A percentile compares a stretch with the other conserved stretches of the same genome.
These are phyloP conservation scores for Plasmodium vinckei DNA, from an alignment of 169 alveolate species.

Conservation along the genomic window DNA sequence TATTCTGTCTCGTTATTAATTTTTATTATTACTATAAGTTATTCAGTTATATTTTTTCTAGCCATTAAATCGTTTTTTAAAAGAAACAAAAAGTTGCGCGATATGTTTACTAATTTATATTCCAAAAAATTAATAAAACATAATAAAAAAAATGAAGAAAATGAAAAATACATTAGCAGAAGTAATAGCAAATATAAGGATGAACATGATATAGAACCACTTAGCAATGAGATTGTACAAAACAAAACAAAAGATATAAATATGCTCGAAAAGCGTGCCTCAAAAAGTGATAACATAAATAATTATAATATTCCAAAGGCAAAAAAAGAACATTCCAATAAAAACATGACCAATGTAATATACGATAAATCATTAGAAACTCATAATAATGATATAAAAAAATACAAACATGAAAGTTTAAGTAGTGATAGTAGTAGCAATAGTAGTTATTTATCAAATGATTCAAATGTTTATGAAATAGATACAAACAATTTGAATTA, in stretches of 20 bases:
- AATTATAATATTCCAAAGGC: no score
- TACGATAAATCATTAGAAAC: no score
- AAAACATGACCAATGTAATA: no score
- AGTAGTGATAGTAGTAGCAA: slow-evolving; percentile 6
- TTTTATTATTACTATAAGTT: slow-evolving; percentile 66
- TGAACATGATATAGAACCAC: neutral
- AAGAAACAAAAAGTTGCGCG: slow-evolving; percentile 34
- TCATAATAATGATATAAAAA: neutral
- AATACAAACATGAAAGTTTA: slow-evolving; percentile 4
- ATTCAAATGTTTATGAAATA: slow-evolving; percentile 26
- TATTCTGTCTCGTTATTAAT: slow-evolving; percentile 39
- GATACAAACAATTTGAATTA: slow-evolving; percentile 11
- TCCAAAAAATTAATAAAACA: slow-evolving; percentile 8
- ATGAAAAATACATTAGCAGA: neutral
- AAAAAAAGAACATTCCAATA: no score
- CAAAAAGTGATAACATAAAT: no score
- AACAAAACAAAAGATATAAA: no score
- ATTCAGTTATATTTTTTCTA: slow-evolving; percentile 45
- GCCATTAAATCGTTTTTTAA: slow-evolving; percentile 63
- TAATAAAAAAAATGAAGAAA: neutral
- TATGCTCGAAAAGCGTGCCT: no score
- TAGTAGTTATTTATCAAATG: slow-evolving; percentile 2
- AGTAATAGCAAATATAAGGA: neutral
- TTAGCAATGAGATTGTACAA: no score
- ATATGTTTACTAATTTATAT: slow-evolving; percentile 27